phyloP scores from a whole-genome alignment of 345 rosid species.

The Lepidium sativum region DNA sequence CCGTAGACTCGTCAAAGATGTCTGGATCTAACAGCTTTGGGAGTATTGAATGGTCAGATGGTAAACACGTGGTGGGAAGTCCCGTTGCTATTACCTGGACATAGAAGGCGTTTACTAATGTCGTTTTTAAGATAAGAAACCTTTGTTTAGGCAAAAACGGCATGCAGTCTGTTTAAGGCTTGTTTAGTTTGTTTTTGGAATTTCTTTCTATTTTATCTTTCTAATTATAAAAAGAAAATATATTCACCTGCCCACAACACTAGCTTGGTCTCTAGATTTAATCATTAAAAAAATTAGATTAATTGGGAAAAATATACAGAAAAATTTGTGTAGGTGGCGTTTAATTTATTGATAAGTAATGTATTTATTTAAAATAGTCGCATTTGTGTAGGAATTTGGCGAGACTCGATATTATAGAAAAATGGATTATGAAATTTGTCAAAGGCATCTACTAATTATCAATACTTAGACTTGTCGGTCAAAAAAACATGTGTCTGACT shows the following conservation, averaged over 20 bases:
- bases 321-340: too few relatives aligned
- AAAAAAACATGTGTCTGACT: too few relatives aligned
- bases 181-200: conserved; percentile 1
- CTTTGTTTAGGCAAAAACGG: conserved; percentile 17
- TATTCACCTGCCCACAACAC: not conserved
- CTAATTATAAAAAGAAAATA: not conserved
- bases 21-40: conserved; percentile 41
- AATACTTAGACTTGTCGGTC: not conserved
- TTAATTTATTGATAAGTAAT: too few relatives aligned
- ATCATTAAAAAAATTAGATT: not conserved
- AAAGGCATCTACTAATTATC: not conserved
- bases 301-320: not conserved
- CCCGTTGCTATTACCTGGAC: conserved; percentile 81
- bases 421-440: not conserved
- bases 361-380: too few relatives aligned
- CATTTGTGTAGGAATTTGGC: too few relatives aligned
- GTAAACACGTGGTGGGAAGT: conserved; percentile 58
- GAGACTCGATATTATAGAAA: too few relatives aligned
- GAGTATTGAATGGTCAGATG: conserved; percentile 71
- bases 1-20: conserved; percentile 35
- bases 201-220: not conserved
- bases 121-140: not conserved
- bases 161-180: conserved; percentile 13
- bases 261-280: not conserved
- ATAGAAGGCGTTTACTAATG: conserved; percentile 13